Evolutionary conservation across 169 alveolate species (phyloP).

Genomic region (Cryptosporidium felis): DNA sequence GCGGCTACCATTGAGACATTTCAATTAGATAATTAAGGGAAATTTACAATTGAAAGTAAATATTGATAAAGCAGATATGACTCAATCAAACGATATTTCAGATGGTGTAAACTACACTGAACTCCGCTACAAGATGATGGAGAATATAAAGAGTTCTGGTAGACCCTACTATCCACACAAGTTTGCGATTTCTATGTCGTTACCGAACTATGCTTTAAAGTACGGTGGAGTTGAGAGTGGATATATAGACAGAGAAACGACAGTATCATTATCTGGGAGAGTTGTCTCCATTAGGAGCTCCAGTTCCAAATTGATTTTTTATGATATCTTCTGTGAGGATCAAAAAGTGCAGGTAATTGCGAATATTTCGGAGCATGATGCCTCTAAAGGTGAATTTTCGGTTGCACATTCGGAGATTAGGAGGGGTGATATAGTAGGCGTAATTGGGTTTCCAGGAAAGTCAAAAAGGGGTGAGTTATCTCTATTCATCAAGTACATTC

Average conservation of each 20-base stretch:
- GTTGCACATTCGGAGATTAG: conserved; percentile 78
- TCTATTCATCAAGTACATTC: conserved; percentile 88
- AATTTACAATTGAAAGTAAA: background rate
- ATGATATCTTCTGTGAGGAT: conserved; percentile 89
- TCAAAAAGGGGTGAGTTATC: conserved; percentile 96
- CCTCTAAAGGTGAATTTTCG: conserved; percentile 77
- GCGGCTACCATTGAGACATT: conserved; percentile 23
- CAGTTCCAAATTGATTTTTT: conserved; percentile 89
- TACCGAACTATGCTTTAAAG: conserved; percentile 86
- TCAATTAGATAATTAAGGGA: background rate
- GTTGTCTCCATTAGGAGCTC: conserved; percentile 88
- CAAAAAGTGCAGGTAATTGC: conserved; percentile 87
- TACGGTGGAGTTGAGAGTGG: conserved; percentile 88
- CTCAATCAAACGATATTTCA: background rate
- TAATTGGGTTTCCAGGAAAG: conserved; percentile 88
- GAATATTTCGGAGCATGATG: conserved; percentile 82
- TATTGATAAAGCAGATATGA: background rate
- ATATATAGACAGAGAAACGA: conserved; percentile 83
- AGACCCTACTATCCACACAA: conserved; percentile 84
- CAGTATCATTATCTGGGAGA: conserved; percentile 90
- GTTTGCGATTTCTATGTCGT: conserved; percentile 84
- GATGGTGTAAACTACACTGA: conserved; percentile 24
- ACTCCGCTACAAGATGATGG: conserved; percentile 55
- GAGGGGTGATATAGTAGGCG: conserved; percentile 92
- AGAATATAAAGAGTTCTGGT: background rate